Evolutionary conservation across 495 filamentous ascomycete genomes (phyloP), one percentile per base, ranked within the genome.

Genomic region (Aspergillus mulundensis): DNA sequence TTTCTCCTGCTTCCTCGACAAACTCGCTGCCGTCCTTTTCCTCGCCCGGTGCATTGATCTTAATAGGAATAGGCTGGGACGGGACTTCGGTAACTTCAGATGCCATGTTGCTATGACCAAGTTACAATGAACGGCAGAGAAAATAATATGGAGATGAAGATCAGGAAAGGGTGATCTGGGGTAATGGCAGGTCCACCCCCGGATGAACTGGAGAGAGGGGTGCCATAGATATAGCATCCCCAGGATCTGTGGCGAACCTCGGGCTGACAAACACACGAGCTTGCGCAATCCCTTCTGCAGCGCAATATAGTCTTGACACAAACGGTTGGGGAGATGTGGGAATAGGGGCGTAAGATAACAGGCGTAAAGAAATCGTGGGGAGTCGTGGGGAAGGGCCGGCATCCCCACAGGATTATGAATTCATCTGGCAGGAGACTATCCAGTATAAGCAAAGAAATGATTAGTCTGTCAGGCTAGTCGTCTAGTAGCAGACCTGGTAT

Each of bases 11-110:
- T 19, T 38, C 34, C 34, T 54, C 52, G 28, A 46, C 41, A 21
- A 20, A 46, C 28, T 54, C 52, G n/a, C 25, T 54, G 32, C 18
- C 52, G 16, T 54, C 41, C 3, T 54, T 32, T 25, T 54, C 41
- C 28, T 18, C 24, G 28, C 10, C 32, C 16, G 30, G 52, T 7
- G 19, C 52, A 21, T 39, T 38, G 7, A 36, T 54, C 19, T 25
- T 38, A 2, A 19, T 38, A n/a, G 28, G 42, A 28, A 39, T 39
- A 7, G 23, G 41, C 6, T 42, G 11, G 12, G 36, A 21, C 12
- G 24, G 23, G 11, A 34, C 8, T 25, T 36, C 16, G 2, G 41
- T 24, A 11, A 45, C 40, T 14, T 54, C 52, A 28, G 41, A 34
- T 19, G 28, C 14, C 52, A 54, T 54, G 6, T 7, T 53, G 24